These are phyloP conservation scores for Yamadazyma olivae DNA, from an alignment of 805 yeast genomes.

Conservation along the genomic window DNA sequence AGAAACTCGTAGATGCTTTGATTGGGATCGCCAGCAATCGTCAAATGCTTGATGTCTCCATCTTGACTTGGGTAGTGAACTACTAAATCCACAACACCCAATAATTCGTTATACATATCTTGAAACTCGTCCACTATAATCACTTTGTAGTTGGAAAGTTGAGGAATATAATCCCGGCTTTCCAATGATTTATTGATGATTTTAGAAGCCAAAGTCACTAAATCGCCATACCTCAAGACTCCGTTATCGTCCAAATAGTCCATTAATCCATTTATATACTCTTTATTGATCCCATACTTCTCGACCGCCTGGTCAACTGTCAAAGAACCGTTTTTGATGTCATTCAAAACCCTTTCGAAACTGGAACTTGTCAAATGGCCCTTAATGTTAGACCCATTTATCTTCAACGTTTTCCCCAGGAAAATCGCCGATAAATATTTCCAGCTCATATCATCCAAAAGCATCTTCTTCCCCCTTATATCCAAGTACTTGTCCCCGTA, in stretches of 20 bases:
- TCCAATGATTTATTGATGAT: constrained; percentile 22
- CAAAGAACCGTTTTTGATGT: constrained; percentile 19
- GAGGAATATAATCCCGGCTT: constrained; percentile 6
- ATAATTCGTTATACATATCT: constrained; percentile 55
- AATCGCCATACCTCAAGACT: constrained; percentile 33
- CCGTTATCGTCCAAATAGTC: constrained; percentile 29
- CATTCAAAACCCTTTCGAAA: constrained; percentile 23
- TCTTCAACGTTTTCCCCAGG: constrained; percentile 30
- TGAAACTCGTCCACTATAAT: constrained; percentile 73
- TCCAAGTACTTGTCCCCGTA: constrained; percentile 20
- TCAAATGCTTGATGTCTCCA: constrained; percentile 44
- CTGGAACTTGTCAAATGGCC: constrained; percentile 20
- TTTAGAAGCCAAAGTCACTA: constrained; percentile 27
- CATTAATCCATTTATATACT: constrained; percentile 25
- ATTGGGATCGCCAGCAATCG: constrained; percentile 68
- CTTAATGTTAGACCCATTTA: constrained; percentile 21
- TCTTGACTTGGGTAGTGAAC: constrained; percentile 32
- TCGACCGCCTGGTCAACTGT: constrained; percentile 21
- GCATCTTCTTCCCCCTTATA: constrained; percentile 13
- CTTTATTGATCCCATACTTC: constrained; percentile 20
- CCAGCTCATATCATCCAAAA: constrained; percentile 60
- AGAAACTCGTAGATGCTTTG: constrained; percentile 70
- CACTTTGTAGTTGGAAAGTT: constrained; percentile 24
- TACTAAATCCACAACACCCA: constrained; percentile 39
- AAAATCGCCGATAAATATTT: constrained; percentile 29